phyloP scores from a whole-genome alignment of 257 asterid species.

The Solanum phureja region DNA sequence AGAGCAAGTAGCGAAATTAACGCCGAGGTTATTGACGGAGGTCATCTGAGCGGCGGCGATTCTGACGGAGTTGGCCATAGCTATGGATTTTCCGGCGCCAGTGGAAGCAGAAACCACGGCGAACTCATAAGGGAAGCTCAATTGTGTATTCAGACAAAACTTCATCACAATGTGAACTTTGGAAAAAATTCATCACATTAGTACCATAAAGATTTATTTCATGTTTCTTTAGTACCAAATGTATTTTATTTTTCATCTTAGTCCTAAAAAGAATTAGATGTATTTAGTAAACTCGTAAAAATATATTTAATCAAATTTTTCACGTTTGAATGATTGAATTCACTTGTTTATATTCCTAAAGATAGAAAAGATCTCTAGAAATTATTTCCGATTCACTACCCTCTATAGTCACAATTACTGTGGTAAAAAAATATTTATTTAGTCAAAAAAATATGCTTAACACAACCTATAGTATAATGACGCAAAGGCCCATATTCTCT shows the following conservation, averaged over 20 bases:
- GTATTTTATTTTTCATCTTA: background rate
- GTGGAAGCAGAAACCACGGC: background rate
- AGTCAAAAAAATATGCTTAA: background rate
- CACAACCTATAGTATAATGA: background rate
- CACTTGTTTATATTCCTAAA: background rate
- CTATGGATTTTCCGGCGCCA: constrained; percentile 15
- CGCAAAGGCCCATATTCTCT: background rate
- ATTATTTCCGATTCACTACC: accelerated
- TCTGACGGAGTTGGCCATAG: constrained; percentile 54
- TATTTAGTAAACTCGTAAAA: background rate
- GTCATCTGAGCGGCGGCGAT: constrained; percentile 98
- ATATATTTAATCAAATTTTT: background rate
- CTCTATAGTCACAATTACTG: too few relatives aligned
- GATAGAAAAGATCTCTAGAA: background rate
- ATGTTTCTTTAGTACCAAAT: background rate
- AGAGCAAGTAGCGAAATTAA: constrained; percentile 73
- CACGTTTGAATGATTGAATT: background rate
- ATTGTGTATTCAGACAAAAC: background rate
- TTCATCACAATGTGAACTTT: background rate
- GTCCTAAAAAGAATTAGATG: background rate
- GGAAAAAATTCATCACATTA: background rate
- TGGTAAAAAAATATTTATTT: too few relatives aligned
- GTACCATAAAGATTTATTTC: background rate
- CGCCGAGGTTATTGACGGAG: constrained; percentile 60
- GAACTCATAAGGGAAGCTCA: background rate